Evolutionary conservation across 345 rosid genomes (phyloP).

Genomic region (Hibiscus tridactylites): DNA sequence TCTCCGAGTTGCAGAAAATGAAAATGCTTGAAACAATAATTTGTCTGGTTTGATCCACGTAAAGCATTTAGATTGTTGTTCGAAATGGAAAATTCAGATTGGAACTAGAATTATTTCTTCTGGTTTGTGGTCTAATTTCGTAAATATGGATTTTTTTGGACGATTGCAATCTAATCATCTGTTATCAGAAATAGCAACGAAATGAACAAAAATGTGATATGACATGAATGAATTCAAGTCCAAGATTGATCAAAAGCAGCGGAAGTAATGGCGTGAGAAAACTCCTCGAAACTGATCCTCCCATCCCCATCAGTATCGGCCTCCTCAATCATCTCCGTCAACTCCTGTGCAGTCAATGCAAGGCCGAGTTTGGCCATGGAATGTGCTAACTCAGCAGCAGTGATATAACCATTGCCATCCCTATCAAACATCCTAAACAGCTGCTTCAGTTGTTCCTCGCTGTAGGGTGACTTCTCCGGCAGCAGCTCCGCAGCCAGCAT

Average conservation of each 20-base stretch:
- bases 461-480: background rate
- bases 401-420: background rate
- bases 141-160: no score
- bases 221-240: background rate
- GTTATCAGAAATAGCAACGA: no score
- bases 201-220: background rate
- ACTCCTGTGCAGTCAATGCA: background rate
- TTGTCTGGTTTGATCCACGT: no score
- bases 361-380: background rate
- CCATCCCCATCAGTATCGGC: background rate
- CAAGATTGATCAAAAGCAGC: background rate
- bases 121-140: no score
- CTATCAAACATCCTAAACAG: background rate
- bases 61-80: no score
- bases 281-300: background rate
- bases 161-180: no score
- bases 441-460: background rate
- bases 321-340: background rate
- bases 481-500: background rate
- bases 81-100: no score
- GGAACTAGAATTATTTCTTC: no score
- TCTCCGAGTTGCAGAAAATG: no score
- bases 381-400: background rate
- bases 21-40: no score
- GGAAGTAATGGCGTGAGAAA: background rate